Evolutionary conservation across 306 rosid species (phyloP).

Genomic region (Pueraria montana): DNA sequence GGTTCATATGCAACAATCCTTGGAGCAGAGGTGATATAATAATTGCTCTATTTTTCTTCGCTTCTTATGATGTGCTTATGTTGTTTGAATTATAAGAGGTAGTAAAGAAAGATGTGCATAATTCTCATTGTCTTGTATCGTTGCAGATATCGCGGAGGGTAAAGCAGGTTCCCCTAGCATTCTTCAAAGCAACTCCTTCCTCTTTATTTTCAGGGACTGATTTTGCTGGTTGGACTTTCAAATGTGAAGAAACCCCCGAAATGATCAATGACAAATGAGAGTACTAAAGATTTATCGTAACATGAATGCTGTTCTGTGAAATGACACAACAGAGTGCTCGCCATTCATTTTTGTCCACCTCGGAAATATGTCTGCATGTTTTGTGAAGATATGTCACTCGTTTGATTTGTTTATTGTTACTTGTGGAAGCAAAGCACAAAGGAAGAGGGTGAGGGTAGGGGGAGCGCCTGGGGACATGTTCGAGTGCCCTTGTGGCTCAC

Average conservation of each 20-base stretch:
- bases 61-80: slow-evolving; percentile 20
- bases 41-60: background rate
- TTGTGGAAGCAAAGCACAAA: background rate
- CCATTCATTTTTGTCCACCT: slow-evolving; percentile 32
- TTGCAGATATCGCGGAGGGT: slow-evolving; percentile 85
- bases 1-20: slow-evolving; percentile 92
- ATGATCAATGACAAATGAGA: slow-evolving; percentile 19
- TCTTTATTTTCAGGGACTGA: slow-evolving; percentile 76
- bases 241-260: slow-evolving; percentile 54
- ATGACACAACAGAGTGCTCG: slow-evolving; percentile 50
- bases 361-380: slow-evolving; percentile 7
- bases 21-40: slow-evolving; percentile 79
- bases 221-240: slow-evolving; percentile 87
- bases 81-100: slow-evolving; percentile 7
- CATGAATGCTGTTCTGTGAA: slow-evolving; percentile 47
- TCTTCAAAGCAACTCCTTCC: slow-evolving; percentile 79
- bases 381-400: background rate
- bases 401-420: background rate
- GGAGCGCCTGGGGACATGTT: background rate
- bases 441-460: background rate
- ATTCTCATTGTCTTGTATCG: slow-evolving; percentile 9
- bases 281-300: slow-evolving; percentile 19
- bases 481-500: background rate
- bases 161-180: slow-evolving; percentile 90
- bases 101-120: background rate